Evolutionary conservation across 805 yeast species (phyloP), one percentile per base, ranked within the genome.

Genomic region (Priceomyces melissophilus): DNA sequence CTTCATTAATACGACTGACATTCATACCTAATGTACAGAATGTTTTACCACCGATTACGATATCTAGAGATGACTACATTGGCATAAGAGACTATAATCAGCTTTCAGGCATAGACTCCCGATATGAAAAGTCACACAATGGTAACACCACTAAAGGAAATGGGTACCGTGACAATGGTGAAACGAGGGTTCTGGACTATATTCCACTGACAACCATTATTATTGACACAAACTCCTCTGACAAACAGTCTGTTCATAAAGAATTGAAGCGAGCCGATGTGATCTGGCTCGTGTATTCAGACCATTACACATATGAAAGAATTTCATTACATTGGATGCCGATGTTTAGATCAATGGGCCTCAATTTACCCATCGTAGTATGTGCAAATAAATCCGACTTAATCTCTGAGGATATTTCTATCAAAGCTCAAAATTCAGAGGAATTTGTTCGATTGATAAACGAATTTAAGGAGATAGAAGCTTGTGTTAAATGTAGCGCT

Each of bases 311-410:
- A 0, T 93, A 89, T 57, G 98, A 93, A 58, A 73, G 98, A 35
- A 79, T 93, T 3, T 81, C 96, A 2, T 68, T 91, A 16, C 89
- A 89, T 60, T 93, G 99, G 99, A 82, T 93, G 76, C 93, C 95
- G 38, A 77, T 84, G 71, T 84, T 93, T 53, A 73, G 99, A 46
- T 87, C 96, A 0, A 72, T 88, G 75, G 99, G 99, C 3, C 88
- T 91, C 42, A 93, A 93, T 55, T 61, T 91, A 10, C 99, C 99
- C 0, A 82, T 93, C n/a, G 87, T 93, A 1, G 66, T 93, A 2
- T 84, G 95, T 61, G 89, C 90, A 40, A 93, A 89, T 61, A 89
- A 87, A 53, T 73, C 82, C 13, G 95, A 86, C 43, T 55, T 42
- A 44, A 38, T 55, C 1, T 60, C 69, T 0, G 53, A 65, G 11